Evolutionary conservation across 768 basidiomycete species (phyloP), one percentile per base, ranked within the genome.

Genomic region (Russula abietina): DNA sequence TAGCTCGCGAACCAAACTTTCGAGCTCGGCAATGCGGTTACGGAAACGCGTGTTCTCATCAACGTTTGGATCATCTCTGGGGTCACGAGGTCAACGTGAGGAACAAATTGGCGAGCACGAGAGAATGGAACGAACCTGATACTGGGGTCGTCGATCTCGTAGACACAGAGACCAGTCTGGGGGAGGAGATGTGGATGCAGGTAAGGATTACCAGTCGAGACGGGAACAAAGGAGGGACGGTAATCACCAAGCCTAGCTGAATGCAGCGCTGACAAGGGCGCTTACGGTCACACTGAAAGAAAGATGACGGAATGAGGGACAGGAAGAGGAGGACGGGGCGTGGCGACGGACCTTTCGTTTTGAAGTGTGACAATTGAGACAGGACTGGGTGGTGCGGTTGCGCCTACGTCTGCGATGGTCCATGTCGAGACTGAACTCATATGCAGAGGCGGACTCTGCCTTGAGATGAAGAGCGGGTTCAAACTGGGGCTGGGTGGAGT

Each of bases 141-240:
- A 11, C 88, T 86, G 16, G 90, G 90, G 74, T 93, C 93, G 72
- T 95, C 93, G 66, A 95, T 89, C 71, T 96, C 93, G 68, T 96
- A 96, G 0, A 96, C 92, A 73, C 93, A 96, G 19, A 95, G 87
- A 55, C 93, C 93, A 24, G 93, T 95, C 90, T 93, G 49, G 4
- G 49, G 68, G 45, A 3, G 46, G 68, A 22, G 59, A 61, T 26
- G 36, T 17, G 52, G 24, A 55, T 2, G 61, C 49, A 48, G 54
- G 36, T 19, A 30, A 45, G 59, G 54, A 32, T 17, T 12, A 33
- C 60, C 8, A 59, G n/a, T 22, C 32, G 12, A 30, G 39, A 67
- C 70, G 73, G 64, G 17, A 33, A 24, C 3, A 54, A 14, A 36
- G 9, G 16, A 55, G n/a, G 49, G 26, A 39, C 26, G 28, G 49